These are phyloP conservation scores for Phytopythium vexans DNA, from an alignment of 352 stramenopile genomes.

Conservation along the genomic window DNA sequence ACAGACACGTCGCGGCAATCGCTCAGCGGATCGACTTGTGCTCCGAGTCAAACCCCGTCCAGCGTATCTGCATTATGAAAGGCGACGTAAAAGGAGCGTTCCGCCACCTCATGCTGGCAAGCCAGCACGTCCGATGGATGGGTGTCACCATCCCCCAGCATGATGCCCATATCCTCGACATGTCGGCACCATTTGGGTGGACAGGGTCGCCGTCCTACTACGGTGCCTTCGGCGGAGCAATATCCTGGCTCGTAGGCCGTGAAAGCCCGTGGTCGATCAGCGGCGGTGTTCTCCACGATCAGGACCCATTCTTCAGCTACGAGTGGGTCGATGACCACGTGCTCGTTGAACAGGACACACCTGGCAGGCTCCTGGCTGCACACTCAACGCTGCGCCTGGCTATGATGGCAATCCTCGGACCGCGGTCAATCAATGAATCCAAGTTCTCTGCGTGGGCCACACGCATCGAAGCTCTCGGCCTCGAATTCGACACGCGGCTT, in stretches of 20 bases:
- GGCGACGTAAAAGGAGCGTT: background rate
- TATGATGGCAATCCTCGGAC: too few species aligned
- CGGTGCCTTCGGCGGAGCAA: background rate
- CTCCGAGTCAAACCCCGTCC: background rate
- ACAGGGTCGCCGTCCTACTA: too few species aligned
- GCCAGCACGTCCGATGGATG: constrained; percentile 2
- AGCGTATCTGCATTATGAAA: too few species aligned
- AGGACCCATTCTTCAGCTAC: constrained; percentile 2
- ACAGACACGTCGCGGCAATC: background rate
- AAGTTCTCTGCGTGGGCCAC: too few species aligned
- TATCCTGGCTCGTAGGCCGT: background rate
- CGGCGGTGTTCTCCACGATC: background rate
- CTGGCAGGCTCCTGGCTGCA: constrained; percentile 3
- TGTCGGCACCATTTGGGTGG: constrained; percentile 6
- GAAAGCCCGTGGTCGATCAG: background rate
- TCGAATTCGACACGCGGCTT: too few species aligned
- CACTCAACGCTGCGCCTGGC: too few species aligned
- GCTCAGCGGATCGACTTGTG: background rate
- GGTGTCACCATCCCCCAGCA: background rate
- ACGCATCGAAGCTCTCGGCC: too few species aligned
- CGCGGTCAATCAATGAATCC: too few species aligned
- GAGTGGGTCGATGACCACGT: constrained; percentile 4
- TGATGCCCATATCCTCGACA: background rate
- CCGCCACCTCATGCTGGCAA: background rate
- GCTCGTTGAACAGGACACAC: background rate